Evolutionary conservation across 176 grass and related monocot species (phyloP), one percentile per base, ranked within the genome.

Genomic region (Oryza brachyantha): DNA sequence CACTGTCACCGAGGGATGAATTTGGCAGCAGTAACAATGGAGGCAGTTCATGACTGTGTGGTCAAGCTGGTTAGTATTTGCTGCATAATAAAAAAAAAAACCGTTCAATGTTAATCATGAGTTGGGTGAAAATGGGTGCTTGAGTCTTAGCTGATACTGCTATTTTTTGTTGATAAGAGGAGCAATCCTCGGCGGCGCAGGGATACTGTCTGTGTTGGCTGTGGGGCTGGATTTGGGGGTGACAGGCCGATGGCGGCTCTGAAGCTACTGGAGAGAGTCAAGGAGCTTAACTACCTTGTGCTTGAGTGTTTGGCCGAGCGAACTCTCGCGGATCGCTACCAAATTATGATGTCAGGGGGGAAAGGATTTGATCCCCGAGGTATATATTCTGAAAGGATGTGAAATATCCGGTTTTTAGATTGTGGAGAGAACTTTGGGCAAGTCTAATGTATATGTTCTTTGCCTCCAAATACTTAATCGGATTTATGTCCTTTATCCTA

Each of bases 291-390:
- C 54, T 98, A 98, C 68, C 78, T 98, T 70, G 87, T 98, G 28
- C 84, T 98, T 7, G 92, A 98, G 73, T 98, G 95, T 86, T 83
- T 98, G 81, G 95, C 92, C 0, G 95, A 98, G 83, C 74, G 95
- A 75, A 98, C 95, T 70, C 85, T 98, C 26, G 95, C 90, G 6
- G 95, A 98, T 32, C 68, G 85, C 29, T 98, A 89, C 71, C 81
- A 81, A 58, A 80, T 77, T 75, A 89, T 88, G 90, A 68, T 65
- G 29, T 85, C 83, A 3, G 95, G 90, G 65, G 90, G 90, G 59
- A 92, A 98, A 83, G 95, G 92, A 69, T 98, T 89, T 57, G 95
- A 98, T 66, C 83, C 87, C 58, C 84, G 85, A 86, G 91, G 95
- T 98, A 83, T 35, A 60, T 1, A 9, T 41, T 4, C 48, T 52